Evolutionary conservation across 768 basidiomycete genomes (phyloP).

Genomic region (Suillus discolor): DNA sequence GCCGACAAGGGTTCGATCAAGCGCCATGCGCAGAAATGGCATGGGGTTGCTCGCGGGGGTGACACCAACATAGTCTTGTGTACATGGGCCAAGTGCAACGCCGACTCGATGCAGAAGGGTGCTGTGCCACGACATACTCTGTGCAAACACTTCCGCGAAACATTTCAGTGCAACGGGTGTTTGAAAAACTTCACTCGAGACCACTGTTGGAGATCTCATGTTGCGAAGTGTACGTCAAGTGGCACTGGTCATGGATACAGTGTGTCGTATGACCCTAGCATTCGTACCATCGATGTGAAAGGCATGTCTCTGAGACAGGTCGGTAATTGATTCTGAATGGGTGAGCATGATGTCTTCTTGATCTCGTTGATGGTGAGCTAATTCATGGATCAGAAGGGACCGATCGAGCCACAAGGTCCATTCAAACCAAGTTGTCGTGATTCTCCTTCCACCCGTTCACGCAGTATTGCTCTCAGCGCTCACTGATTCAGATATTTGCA

Average conservation of each 20-base stretch:
- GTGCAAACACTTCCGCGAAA: not conserved
- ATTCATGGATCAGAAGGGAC: not conserved
- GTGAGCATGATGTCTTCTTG: not conserved
- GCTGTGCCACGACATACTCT: constrained; percentile 1
- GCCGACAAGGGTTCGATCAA: constrained; percentile 6
- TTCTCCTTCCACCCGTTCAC: not conserved
- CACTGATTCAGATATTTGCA: not conserved
- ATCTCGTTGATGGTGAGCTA: not conserved
- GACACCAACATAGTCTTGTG: not conserved
- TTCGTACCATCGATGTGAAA: not conserved
- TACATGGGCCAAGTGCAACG: constrained; percentile 5
- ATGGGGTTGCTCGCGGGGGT: not conserved
- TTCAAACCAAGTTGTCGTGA: too few species aligned
- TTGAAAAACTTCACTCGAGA: not conserved
- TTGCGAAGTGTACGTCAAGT: not conserved
- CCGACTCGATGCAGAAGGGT: not conserved
- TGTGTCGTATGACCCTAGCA: not conserved
- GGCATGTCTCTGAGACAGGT: not conserved
- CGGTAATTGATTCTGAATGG: not conserved
- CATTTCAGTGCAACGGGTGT: not conserved
- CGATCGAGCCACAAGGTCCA: too few species aligned
- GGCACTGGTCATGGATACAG: not conserved
- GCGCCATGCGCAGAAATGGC: constrained; percentile 9
- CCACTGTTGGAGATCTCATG: not conserved
- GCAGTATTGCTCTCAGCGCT: too few species aligned